Percentiles rank a stretch among this genome's conserved stretches.
Evolutionary conservation across 768 basidiomycete genomes (phyloP).

Genomic region (Omphalotus guepiniiformis): DNA sequence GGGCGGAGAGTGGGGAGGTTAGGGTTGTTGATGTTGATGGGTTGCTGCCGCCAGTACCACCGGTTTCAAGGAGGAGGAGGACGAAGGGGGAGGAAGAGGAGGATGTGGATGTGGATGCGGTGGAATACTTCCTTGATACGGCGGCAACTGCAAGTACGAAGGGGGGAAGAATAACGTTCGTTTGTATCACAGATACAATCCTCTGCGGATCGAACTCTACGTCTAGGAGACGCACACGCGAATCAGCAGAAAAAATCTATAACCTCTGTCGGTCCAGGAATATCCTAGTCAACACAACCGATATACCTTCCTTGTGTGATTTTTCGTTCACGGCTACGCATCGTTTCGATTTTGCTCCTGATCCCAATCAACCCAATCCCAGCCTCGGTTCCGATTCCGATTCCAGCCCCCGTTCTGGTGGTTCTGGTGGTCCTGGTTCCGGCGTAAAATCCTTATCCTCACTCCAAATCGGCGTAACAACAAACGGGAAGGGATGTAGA

Average conservation of each 20-base stretch:
- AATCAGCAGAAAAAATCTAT: conserved; percentile 58
- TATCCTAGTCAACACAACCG: conserved; percentile 83
- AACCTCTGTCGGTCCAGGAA: conserved; percentile 48
- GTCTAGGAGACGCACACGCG: conserved; percentile 34
- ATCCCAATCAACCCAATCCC: conserved; percentile 22
- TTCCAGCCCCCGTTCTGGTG: not conserved
- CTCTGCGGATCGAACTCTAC: no score
- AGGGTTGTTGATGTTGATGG: conserved; percentile 51
- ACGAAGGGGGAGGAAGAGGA: conserved; percentile 1
- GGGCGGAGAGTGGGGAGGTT: conserved; percentile 53
- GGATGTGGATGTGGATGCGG: conserved; percentile 36
- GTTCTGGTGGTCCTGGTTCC: not conserved
- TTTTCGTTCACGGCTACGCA: conserved; percentile 86
- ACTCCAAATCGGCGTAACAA: conserved; percentile 79
- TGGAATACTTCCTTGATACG: conserved; percentile 44
- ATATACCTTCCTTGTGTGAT: conserved; percentile 82
- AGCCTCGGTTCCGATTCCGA: conserved; percentile 11
- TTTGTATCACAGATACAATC: conserved; percentile 82
- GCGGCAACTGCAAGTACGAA: conserved; percentile 11
- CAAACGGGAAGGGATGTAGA: conserved; percentile 89
- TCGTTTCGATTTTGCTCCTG: conserved; percentile 64
- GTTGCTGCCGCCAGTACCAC: conserved; percentile 29
- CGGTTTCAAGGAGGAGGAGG: conserved; percentile 16
- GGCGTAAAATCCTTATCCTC: no score
- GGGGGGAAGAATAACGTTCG: conserved; percentile 51